These are phyloP conservation scores for Coemansia sp. DNA, from an alignment of 192 early-diverging fungal species.

Conservation along the genomic window DNA sequence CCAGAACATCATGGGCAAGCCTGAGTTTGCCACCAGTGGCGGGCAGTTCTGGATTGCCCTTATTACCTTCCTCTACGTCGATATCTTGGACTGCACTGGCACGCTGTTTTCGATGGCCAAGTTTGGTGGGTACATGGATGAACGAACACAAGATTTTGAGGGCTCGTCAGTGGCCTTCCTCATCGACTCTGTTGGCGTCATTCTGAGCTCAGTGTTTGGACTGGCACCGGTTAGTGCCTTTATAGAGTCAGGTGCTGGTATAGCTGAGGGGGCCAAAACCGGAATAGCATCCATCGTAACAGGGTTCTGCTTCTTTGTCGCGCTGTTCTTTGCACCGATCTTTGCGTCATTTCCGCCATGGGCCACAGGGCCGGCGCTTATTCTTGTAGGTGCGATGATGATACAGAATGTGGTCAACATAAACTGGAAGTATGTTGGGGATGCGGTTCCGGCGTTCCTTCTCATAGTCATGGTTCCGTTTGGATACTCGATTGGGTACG, in stretches of 20 bases:
- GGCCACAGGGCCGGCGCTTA: constrained; percentile 80
- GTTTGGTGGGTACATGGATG: constrained; percentile 75
- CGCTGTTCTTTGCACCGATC: constrained; percentile 80
- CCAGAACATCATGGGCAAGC: constrained; percentile 57
- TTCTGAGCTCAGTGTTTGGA: constrained; percentile 70
- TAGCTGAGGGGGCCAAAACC: constrained; percentile 76
- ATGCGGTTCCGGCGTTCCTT: constrained; percentile 75
- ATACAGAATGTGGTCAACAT: constrained; percentile 64
- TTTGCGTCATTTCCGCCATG: constrained; percentile 82
- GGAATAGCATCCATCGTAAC: constrained; percentile 72
- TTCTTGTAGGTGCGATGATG: constrained; percentile 81
- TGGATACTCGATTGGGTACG: constrained; percentile 80
- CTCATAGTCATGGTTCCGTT: constrained; percentile 75
- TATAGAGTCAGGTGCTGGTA: constrained; percentile 80
- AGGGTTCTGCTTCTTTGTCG: constrained; percentile 72
- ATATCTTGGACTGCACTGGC: constrained; percentile 84
- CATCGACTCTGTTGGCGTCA: constrained; percentile 64
- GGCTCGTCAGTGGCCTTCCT: constrained; percentile 74
- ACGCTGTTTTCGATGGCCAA: constrained; percentile 84
- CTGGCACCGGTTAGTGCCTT: constrained; percentile 75
- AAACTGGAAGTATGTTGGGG: constrained; percentile 79
- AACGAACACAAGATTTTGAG: constrained; percentile 72
- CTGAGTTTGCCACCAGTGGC: constrained; percentile 61
- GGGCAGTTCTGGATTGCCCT: constrained; percentile 77
- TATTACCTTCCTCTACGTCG: constrained; percentile 82